Percentiles rank a stretch among this genome's conserved stretches.
phyloP scores from a whole-genome alignment of 352 stramenopile species.

The Phytophthora kernoviae region DNA sequence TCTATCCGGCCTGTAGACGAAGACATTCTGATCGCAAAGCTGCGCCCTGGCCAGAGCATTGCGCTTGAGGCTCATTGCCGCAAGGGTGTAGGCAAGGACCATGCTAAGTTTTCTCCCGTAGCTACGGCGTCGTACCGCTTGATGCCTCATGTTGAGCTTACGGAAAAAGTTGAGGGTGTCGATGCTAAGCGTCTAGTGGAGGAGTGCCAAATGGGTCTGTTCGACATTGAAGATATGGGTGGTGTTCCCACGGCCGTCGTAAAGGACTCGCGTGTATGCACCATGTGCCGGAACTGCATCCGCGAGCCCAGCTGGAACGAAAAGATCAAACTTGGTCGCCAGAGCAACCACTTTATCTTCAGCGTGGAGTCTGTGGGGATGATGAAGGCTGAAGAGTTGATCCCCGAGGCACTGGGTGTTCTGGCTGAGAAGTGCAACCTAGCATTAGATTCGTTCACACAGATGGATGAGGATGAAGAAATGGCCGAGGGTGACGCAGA shows the following conservation, averaged over 20 bases:
- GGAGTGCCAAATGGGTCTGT: conserved; percentile 84
- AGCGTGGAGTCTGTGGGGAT: conserved; percentile 86
- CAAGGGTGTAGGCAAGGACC: conserved; percentile 96
- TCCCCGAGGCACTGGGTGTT: conserved; percentile 81
- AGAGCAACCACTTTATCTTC: conserved; percentile 98
- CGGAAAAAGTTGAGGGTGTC: conserved; percentile 59
- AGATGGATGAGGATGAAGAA: conserved; percentile 56
- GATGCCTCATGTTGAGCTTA: conserved; percentile 85
- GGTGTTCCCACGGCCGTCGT: conserved; percentile 79
- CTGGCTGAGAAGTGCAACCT: conserved; percentile 85
- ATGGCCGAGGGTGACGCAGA: conserved; percentile 44
- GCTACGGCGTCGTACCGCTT: conserved; percentile 95
- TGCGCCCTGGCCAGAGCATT: conserved; percentile 96
- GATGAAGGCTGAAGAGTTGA: conserved; percentile 84
- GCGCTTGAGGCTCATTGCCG: conserved; percentile 94
- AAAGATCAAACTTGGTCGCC: conserved; percentile 90
- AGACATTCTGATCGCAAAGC: conserved; percentile 97
- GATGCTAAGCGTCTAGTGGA: conserved; percentile 67
- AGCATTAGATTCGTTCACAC: conserved; percentile 81
- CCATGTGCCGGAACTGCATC: conserved; percentile 98
- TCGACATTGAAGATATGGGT: conserved; percentile 92
- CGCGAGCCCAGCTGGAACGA: conserved; percentile 85
- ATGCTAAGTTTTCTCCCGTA: conserved; percentile 98
- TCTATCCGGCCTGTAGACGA: conserved; percentile 90
- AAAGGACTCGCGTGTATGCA: conserved; percentile 89